phyloP scores from a whole-genome alignment of 176 grass and related monocot genomes.

The Eleusine indica region DNA sequence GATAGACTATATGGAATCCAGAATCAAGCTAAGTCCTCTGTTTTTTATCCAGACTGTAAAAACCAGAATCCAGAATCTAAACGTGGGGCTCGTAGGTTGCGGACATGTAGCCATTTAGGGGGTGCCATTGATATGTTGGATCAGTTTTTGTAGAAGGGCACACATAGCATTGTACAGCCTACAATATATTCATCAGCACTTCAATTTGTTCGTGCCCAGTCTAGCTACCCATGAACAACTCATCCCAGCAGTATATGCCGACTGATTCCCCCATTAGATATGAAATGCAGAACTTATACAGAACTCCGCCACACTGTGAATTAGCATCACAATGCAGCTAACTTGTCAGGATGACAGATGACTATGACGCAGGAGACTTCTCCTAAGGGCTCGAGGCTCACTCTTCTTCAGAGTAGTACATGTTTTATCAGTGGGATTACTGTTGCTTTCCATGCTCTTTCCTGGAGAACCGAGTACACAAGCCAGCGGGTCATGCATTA shows the following conservation, averaged over 20 bases:
- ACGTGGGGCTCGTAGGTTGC: too few species aligned
- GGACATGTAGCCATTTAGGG: too few species aligned
- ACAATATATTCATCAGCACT: background rate
- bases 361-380: background rate
- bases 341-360: background rate
- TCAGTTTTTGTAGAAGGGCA: background rate
- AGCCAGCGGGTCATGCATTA: slow-evolving; percentile 61
- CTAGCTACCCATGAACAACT: background rate
- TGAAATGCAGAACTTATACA: background rate
- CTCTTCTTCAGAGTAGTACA: background rate
- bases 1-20: too few species aligned
- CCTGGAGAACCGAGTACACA: slow-evolving; percentile 57
- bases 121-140: too few species aligned
- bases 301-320: background rate
- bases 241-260: background rate
- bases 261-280: background rate
- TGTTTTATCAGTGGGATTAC: slow-evolving; percentile 18
- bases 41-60: too few species aligned
- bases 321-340: background rate
- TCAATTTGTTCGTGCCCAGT: background rate
- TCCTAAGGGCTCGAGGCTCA: background rate
- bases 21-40: too few species aligned
- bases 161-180: background rate
- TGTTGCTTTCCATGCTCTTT: slow-evolving; percentile 42
- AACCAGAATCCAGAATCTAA: too few species aligned